These are phyloP conservation scores for Tetrahymena borealis DNA, from an alignment of 73 alveolate species.

Conservation along the genomic window DNA sequence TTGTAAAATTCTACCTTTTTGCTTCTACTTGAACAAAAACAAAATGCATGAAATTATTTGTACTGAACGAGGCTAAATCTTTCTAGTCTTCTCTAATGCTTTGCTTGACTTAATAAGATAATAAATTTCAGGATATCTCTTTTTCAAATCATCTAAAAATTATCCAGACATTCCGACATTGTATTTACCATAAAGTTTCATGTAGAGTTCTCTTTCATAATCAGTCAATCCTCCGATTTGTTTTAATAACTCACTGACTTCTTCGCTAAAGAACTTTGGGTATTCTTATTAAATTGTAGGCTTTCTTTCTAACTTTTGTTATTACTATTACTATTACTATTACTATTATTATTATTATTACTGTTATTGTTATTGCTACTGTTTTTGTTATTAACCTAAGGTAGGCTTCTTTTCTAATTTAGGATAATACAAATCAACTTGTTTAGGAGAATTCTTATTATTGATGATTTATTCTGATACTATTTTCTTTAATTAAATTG, in stretches of 20 bases:
- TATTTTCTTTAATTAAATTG: not conserved
- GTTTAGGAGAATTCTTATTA: not conserved
- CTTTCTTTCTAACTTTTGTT: not conserved
- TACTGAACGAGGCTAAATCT: not conserved
- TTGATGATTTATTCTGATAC: not conserved
- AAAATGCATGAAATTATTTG: not conserved
- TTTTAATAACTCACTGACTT: not conserved
- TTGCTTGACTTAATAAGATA: not conserved
- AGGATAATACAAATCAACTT: not conserved
- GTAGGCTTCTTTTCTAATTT: too few species aligned
- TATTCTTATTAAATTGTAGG: not conserved
- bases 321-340: not conserved
- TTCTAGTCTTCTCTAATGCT: not conserved
- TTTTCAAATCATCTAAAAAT: not conserved
- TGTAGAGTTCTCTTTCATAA: not conserved
- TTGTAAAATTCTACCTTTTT: conserved; percentile 55
- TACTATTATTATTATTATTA: not conserved
- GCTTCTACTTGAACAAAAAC: not conserved
- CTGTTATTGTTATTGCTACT: too few species aligned
- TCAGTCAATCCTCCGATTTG: not conserved
- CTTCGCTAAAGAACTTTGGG: not conserved
- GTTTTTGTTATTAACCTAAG: too few species aligned
- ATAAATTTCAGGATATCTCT: not conserved
- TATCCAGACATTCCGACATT: not conserved
- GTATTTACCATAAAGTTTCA: not conserved